Evolutionary conservation across 331 rosid species (phyloP).

Genomic region (Phaseolus coccineus): DNA sequence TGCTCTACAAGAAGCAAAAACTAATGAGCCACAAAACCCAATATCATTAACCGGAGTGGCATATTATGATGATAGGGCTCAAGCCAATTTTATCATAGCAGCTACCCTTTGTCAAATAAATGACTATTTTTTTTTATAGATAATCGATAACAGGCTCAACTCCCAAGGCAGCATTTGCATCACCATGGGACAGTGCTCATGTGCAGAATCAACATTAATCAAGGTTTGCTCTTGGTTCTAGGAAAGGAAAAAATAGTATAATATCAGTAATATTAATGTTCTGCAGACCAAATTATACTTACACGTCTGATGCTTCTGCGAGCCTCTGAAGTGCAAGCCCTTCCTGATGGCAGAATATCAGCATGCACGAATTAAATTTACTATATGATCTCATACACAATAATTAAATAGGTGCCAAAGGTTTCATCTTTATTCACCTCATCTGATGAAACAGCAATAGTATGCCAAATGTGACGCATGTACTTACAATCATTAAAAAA

Average conservation of each 20-base stretch:
- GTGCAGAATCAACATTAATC: not conserved
- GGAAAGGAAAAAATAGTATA: not conserved
- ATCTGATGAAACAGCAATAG: conserved; percentile 41
- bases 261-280: conserved; percentile 2
- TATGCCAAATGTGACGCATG: not conserved
- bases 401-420: conserved; percentile 4
- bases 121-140: not conserved
- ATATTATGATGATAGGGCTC: conserved; percentile 9
- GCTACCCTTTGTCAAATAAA: not conserved
- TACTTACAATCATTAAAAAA: conserved; percentile 8
- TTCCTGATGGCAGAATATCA: conserved; percentile 50
- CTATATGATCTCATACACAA: not conserved
- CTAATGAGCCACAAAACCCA: not conserved
- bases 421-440: conserved; percentile 36
- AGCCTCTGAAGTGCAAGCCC: conserved; percentile 50
- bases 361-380: conserved; percentile 20
- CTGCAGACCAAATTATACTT: conserved; percentile 45
- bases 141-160: not conserved
- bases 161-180: conserved; percentile 16
- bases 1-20: conserved; percentile 4
- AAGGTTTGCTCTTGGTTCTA: conserved; percentile 3
- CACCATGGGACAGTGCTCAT: not conserved
- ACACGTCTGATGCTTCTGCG: conserved; percentile 58
- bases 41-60: not conserved
- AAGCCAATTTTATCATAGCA: not conserved